These are phyloP conservation scores for Tillandsia leiboldiana DNA, from an alignment of 176 grass and related monocot genomes.

Conservation along the genomic window DNA sequence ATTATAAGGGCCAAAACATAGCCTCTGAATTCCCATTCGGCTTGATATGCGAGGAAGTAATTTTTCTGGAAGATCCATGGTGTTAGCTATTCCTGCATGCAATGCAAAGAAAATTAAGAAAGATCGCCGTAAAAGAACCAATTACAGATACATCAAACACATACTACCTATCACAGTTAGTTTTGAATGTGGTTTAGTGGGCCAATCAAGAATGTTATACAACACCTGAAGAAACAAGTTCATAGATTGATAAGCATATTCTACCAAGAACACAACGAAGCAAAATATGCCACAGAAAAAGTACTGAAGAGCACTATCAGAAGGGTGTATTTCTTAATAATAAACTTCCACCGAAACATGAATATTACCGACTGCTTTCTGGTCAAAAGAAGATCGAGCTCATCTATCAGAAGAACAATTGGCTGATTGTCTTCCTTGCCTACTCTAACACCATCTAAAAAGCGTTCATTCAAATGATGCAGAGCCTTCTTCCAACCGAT, in stretches of 20 bases:
- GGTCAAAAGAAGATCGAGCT: constrained; percentile 97
- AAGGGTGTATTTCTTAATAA: constrained; percentile 2
- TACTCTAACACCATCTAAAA: constrained; percentile 55
- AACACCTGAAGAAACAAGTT: constrained; percentile 54
- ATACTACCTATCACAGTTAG: constrained; percentile 71
- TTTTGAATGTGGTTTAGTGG: constrained; percentile 77
- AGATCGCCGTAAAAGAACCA: no score
- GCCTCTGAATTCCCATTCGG: constrained; percentile 89
- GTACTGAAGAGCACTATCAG: background rate
- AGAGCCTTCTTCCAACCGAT: constrained; percentile 97
- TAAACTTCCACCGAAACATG: constrained; percentile 4
- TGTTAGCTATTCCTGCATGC: constrained; percentile 85
- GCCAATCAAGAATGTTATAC: constrained; percentile 99
- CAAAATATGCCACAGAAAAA: constrained; percentile 3
- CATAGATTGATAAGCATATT: constrained; percentile 20
- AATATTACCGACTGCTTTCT: constrained; percentile 91
- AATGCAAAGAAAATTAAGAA: constrained; percentile 16
- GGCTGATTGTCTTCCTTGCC: constrained; percentile 58
- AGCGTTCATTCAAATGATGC: constrained; percentile 78
- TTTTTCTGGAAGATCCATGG: constrained; percentile 96
- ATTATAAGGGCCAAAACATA: constrained; percentile 91
- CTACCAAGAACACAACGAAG: background rate
- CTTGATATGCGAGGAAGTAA: constrained; percentile 90
- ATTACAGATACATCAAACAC: no score
- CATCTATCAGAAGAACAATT: constrained; percentile 95